Percentiles rank a stretch among this genome's conserved stretches.
Evolutionary conservation across 495 filamentous ascomycete genomes (phyloP).

Genomic region (Podospora appendiculata): DNA sequence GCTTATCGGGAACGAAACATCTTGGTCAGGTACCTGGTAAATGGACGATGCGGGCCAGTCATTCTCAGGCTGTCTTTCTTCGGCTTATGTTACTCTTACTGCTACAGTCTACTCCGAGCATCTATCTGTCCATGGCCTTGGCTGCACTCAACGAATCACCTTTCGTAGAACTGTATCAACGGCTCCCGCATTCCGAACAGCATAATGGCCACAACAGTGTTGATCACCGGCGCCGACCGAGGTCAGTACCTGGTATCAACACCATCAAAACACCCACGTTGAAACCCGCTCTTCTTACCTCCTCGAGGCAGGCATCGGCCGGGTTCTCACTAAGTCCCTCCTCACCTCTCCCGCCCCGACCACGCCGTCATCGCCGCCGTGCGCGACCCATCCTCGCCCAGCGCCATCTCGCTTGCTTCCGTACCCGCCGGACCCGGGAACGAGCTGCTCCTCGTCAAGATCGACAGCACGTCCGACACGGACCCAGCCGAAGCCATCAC

Average conservation of each 20-base stretch:
- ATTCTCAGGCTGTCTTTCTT: too few species aligned
- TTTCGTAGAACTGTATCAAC: too few species aligned
- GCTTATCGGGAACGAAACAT: too few species aligned
- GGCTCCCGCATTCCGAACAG: too few species aligned
- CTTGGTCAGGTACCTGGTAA: too few species aligned
- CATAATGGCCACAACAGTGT: conserved; percentile 5
- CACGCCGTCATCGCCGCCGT: conserved; percentile 27
- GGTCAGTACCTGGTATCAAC: conserved; percentile 8
- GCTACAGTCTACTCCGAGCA: too few species aligned
- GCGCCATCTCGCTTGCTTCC: conserved; percentile 8
- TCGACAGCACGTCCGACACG: conserved; percentile 16
- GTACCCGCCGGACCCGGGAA: conserved; percentile 12
- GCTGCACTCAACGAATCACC: too few species aligned
- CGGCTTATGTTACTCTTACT: too few species aligned
- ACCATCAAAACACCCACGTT: not conserved
- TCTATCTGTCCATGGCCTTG: too few species aligned
- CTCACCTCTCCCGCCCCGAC: conserved; percentile 20
- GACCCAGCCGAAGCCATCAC: conserved; percentile 12
- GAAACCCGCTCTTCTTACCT: not conserved
- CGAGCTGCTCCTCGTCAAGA: conserved; percentile 20
- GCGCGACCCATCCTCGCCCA: conserved; percentile 16
- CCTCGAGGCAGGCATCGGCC: conserved; percentile 14
- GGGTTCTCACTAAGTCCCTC: conserved; percentile 15
- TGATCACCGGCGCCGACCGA: conserved; percentile 27
- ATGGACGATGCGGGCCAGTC: too few species aligned